Conservation (phyloP, 148 eudicot genomes). For the Camellia lanceoleosa region DNA sequence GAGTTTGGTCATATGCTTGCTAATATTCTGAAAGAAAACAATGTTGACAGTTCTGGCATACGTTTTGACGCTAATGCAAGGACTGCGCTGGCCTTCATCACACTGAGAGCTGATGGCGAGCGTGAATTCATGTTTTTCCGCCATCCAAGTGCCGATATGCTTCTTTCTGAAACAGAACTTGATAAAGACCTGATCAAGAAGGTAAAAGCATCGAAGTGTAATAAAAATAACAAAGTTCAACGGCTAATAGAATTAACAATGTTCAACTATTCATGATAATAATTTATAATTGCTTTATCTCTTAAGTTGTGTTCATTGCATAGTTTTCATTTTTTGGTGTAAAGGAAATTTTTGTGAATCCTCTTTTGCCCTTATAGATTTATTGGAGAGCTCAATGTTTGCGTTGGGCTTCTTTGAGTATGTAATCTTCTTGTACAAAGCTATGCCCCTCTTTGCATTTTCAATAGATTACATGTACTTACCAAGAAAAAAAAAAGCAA, state of each 20-base stretch:
- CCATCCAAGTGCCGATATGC: constrained; percentile 83
- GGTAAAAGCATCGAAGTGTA: constrained; percentile 27
- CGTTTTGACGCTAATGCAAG: constrained; percentile 66
- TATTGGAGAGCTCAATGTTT: too few relatives aligned
- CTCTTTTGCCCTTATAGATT: too few relatives aligned
- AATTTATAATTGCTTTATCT: not conserved
- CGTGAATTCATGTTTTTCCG: constrained; percentile 79
- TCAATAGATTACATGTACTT: too few relatives aligned
- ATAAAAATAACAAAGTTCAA: too few relatives aligned
- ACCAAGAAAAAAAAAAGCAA: not conserved
- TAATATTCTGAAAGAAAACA: constrained; percentile 64
- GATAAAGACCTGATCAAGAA: constrained; percentile 58
- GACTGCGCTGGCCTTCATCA: constrained; percentile 73
- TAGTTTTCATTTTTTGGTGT: too few relatives aligned
- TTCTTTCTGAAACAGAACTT: constrained; percentile 62
- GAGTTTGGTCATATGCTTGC: constrained; percentile 81
- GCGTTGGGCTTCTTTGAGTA: too few relatives aligned
- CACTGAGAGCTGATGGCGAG: constrained; percentile 68
- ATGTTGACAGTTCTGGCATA: constrained; percentile 70
- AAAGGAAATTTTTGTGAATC: too few relatives aligned
- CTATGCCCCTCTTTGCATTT: too few relatives aligned
- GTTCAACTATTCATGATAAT: too few relatives aligned
- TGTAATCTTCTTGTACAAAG: too few relatives aligned
- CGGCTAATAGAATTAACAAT: too few relatives aligned
- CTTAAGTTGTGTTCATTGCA: too few relatives aligned